Conservation (phyloP, 768 basidiomycete genomes). For the Gloeophyllum trabeum region DNA sequence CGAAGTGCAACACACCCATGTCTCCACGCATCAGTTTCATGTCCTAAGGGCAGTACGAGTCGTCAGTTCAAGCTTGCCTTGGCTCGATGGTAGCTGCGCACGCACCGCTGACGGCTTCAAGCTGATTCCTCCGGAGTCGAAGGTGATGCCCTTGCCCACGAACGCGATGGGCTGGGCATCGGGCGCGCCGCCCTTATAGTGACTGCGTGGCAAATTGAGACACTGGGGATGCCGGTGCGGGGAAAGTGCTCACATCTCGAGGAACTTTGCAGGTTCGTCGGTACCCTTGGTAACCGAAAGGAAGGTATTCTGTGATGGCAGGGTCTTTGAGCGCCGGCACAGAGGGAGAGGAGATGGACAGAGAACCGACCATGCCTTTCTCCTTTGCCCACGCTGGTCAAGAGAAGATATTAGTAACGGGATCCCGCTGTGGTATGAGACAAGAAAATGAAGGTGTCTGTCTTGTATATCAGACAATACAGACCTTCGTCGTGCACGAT, state of each 20-base stretch:
- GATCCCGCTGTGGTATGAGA: no score
- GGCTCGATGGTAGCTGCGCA: slow-evolving; percentile 5
- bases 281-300: slow-evolving; percentile 80
- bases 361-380: slow-evolving; percentile 61
- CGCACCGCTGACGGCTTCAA: slow-evolving; percentile 65
- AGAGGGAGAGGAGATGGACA: not conserved
- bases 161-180: slow-evolving; percentile 54
- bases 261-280: slow-evolving; percentile 73
- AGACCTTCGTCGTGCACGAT: slow-evolving; percentile 65
- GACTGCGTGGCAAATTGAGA: slow-evolving; percentile 25
- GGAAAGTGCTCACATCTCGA: slow-evolving; percentile 57
- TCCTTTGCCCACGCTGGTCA: slow-evolving; percentile 67
- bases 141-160: slow-evolving; percentile 86
- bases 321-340: no score
- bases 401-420: not conserved
- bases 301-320: slow-evolving; percentile 51
- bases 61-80: not conserved
- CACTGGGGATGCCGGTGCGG: not conserved
- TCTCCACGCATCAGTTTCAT: slow-evolving; percentile 85
- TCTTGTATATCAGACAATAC: slow-evolving; percentile 3
- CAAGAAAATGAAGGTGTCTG: no score
- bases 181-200: slow-evolving; percentile 67
- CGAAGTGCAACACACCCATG: slow-evolving; percentile 45
- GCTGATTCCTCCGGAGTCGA: slow-evolving; percentile 83
- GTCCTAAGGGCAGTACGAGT: slow-evolving; percentile 23